Conservation (phyloP, 306 rosid genomes). For the Acacia crassicarpa region DNA sequence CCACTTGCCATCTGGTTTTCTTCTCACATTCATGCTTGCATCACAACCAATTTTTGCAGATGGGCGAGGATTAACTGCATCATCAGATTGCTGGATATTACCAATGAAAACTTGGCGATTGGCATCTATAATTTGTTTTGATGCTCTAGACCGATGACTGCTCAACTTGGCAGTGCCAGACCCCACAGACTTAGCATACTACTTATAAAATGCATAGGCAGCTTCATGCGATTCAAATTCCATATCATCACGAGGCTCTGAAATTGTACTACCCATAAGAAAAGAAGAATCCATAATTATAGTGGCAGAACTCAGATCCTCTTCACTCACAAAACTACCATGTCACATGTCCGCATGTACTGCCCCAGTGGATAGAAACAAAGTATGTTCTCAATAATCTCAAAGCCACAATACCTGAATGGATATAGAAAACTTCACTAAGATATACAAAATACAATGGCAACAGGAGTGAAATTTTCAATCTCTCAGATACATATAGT, state of each 20-base stretch:
- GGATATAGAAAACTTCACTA: conserved; percentile 9
- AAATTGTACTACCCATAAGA: conserved; percentile 35
- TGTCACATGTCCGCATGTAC: conserved; percentile 15
- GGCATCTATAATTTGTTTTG: conserved; percentile 63
- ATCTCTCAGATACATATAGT: not conserved
- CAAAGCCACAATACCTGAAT: conserved; percentile 15
- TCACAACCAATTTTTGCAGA: no score
- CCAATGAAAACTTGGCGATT: conserved; percentile 57
- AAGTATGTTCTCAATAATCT: conserved; percentile 23
- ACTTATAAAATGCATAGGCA: conserved; percentile 56
- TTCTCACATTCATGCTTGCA: no score
- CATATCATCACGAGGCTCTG: conserved; percentile 49
- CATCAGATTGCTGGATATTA: no score
- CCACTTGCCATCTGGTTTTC: no score
- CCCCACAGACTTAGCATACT: conserved; percentile 57
- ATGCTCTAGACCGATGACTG: conserved; percentile 62
- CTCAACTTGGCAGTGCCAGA: conserved; percentile 69
- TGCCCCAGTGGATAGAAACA: not conserved
- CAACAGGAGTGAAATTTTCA: not conserved
- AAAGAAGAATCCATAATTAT: conserved; percentile 44
- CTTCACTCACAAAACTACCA: conserved; percentile 20
- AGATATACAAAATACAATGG: conserved; percentile 3
- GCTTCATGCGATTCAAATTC: conserved; percentile 64
- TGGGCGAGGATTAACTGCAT: no score
- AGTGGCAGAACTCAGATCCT: conserved; percentile 32